Conservation (phyloP, 2,329 filamentous ascomycete species). For the Arthrobotrys entomopaga region DNA sequence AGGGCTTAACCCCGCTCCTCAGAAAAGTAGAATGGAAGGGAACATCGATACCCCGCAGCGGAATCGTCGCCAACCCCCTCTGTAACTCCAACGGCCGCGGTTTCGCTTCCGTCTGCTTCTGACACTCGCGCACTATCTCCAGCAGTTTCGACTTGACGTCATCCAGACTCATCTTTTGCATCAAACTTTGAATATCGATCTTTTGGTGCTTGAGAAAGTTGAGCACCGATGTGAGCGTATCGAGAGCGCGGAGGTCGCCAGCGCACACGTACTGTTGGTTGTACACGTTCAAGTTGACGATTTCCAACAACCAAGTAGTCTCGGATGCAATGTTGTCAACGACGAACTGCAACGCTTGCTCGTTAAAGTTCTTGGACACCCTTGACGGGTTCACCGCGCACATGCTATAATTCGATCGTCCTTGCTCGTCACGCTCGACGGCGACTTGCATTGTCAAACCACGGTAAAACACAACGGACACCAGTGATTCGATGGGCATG, state of each 20-base stretch:
- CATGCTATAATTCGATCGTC: conserved; percentile 98
- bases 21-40: conserved; percentile 99
- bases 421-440: conserved; percentile 91
- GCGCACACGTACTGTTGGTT: conserved; percentile 81
- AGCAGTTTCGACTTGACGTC: conserved; percentile 89
- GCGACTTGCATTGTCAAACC: conserved; percentile 99
- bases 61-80: conserved; percentile 96
- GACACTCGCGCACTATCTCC: conserved; percentile 89
- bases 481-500: conserved; percentile 98
- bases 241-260: conserved; percentile 76
- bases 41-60: conserved; percentile 95
- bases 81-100: conserved; percentile 87
- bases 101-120: conserved; percentile 87
- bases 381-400: conserved; percentile 98
- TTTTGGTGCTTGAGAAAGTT: conserved; percentile 98
- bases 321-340: conserved; percentile 94
- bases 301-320: conserved; percentile 95
- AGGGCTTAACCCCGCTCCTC: conserved; percentile 97
- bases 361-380: conserved; percentile 98
- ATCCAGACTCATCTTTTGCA: conserved; percentile 84
- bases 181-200: conserved; percentile 94
- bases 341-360: conserved; percentile 94
- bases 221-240: conserved; percentile 78
- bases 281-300: conserved; percentile 94
- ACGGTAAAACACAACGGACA: conserved; percentile 99